These are phyloP conservation scores for Microcyclosporella mali DNA, from an alignment of 2,329 filamentous ascomycete species.

Conservation along the genomic window DNA sequence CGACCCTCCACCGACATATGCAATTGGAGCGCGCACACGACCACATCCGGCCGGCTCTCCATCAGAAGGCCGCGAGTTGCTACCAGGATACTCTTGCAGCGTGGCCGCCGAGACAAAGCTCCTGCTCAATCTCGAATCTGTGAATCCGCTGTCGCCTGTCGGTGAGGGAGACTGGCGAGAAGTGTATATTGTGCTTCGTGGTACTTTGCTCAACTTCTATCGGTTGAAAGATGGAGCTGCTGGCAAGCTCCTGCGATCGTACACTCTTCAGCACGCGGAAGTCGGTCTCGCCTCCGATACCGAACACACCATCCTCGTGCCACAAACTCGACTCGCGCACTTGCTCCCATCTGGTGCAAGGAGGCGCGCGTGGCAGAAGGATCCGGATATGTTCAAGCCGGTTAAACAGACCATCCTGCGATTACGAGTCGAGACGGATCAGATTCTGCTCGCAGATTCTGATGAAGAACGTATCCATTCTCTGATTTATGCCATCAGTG, in stretches of 20 bases:
- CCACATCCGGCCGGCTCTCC: slow-evolving; percentile 7
- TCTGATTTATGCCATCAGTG: slow-evolving; percentile 63
- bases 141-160: slow-evolving; percentile 27
- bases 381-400: slow-evolving; percentile 42
- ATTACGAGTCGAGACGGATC: slow-evolving; percentile 66
- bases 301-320: slow-evolving; percentile 48
- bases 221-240: slow-evolving; percentile 52
- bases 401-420: slow-evolving; percentile 58
- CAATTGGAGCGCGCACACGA: slow-evolving; percentile 17
- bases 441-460: slow-evolving; percentile 63
- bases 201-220: slow-evolving; percentile 63
- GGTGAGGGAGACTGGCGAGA: slow-evolving; percentile 30
- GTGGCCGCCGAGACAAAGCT: slow-evolving; percentile 28
- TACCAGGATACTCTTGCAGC: slow-evolving; percentile 32
- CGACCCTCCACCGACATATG: slow-evolving; percentile 31
- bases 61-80: slow-evolving; percentile 20
- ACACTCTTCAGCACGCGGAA: slow-evolving; percentile 68
- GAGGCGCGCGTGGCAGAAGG: slow-evolving; percentile 38
- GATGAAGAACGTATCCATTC: slow-evolving; percentile 60
- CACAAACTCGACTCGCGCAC: slow-evolving; percentile 41
- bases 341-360: slow-evolving; percentile 38
- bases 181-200: slow-evolving; percentile 58
- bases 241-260: slow-evolving; percentile 58
- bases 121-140: slow-evolving; percentile 29
- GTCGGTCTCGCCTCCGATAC: slow-evolving; percentile 69